phyloP scores from a whole-genome alignment of 768 basidiomycete genomes.

The Termitomyces sp. region DNA sequence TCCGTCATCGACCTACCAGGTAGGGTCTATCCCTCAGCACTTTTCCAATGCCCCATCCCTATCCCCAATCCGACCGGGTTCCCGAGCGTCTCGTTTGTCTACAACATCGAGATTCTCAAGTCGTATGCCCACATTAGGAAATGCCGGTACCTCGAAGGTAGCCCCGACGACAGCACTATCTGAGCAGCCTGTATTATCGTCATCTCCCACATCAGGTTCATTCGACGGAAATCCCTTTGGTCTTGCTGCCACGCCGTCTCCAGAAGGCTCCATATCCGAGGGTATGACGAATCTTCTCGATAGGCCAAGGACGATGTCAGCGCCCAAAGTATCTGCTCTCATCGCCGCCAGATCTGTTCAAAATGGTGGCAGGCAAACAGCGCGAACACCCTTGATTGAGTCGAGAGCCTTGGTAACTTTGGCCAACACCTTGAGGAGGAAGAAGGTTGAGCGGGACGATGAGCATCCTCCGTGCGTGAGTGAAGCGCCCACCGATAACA shows the following conservation, averaged over 20 bases:
- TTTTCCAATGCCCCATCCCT: slow-evolving; percentile 34
- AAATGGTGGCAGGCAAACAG: slow-evolving; percentile 20
- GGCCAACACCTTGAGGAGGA: slow-evolving; percentile 57
- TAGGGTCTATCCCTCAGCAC: slow-evolving; percentile 31
- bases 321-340: slow-evolving; percentile 47
- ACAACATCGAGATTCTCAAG: slow-evolving; percentile 66
- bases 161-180: slow-evolving; percentile 64
- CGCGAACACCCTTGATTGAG: slow-evolving; percentile 32
- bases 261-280: slow-evolving; percentile 57
- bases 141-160: slow-evolving; percentile 48
- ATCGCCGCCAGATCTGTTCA: slow-evolving; percentile 25
- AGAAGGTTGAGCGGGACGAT: slow-evolving; percentile 21
- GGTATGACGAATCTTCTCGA: slow-evolving; percentile 45
- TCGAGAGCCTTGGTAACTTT: slow-evolving; percentile 51
- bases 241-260: slow-evolving; percentile 45
- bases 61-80: slow-evolving; percentile 67
- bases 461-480: neutral
- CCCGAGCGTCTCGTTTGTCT: slow-evolving; percentile 66
- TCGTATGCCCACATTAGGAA: slow-evolving; percentile 56
- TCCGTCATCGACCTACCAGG: slow-evolving; percentile 29
- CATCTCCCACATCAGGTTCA: slow-evolving; percentile 40
- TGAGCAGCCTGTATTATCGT: slow-evolving; percentile 41
- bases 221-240: slow-evolving; percentile 35
- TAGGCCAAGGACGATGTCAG: slow-evolving; percentile 56
- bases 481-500: slow-evolving; percentile 3